A percentile compares a stretch with the other conserved stretches of the same genome.
Conservation (phyloP, 257 asterid species). For the Plectranthus barbatus region DNA sequence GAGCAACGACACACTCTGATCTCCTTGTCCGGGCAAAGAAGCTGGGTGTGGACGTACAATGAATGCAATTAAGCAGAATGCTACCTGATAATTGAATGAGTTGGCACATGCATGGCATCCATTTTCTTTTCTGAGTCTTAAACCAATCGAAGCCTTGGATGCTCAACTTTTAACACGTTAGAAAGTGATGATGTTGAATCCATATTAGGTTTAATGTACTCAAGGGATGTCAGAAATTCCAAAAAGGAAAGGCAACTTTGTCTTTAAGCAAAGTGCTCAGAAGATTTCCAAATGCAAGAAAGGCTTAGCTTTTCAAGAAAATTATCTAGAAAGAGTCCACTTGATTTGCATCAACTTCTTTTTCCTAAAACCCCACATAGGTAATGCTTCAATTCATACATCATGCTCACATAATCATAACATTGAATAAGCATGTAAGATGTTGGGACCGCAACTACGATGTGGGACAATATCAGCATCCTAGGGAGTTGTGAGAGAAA, state of each 20-base stretch:
- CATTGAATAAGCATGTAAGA: background rate
- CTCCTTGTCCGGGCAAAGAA: slow-evolving; percentile 88
- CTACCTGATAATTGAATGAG: too few species aligned
- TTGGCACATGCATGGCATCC: too few species aligned
- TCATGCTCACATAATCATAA: background rate
- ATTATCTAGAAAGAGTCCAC: background rate
- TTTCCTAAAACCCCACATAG: slow-evolving; percentile 5
- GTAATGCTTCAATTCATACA: background rate
- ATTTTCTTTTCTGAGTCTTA: too few species aligned
- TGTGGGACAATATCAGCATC: slow-evolving; percentile 27
- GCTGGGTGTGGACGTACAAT: slow-evolving; percentile 37
- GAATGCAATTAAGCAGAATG: too few species aligned
- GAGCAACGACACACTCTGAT: slow-evolving; percentile 80
- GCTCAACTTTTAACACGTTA: too few species aligned
- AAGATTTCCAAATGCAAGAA: background rate
- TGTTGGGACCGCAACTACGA: too few species aligned
- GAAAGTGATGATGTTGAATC: too few species aligned
- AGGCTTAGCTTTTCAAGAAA: background rate
- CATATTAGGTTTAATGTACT: too few species aligned
- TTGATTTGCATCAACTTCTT: background rate
- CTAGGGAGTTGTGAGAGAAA: slow-evolving; percentile 48
- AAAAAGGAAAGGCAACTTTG: background rate
- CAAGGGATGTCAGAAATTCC: background rate
- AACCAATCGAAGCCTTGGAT: too few species aligned
- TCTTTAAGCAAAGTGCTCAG: background rate